Evolutionary conservation across 176 grass and related monocot species (phyloP).

Genomic region (Oryza nivara): DNA sequence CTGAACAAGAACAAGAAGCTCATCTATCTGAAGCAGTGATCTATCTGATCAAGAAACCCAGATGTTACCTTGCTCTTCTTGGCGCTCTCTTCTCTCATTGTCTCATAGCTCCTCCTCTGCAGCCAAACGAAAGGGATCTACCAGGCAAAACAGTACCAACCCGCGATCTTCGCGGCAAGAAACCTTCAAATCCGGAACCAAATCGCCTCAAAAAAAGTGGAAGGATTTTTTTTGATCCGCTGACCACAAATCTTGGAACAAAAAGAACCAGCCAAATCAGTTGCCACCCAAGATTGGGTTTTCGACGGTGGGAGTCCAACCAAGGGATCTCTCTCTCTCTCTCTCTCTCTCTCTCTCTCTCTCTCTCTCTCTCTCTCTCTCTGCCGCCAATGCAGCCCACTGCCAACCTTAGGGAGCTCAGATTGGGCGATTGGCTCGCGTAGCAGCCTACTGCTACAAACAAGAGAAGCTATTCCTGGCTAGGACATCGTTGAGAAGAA

Average conservation of each 20-base stretch:
- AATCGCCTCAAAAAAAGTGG: not conserved
- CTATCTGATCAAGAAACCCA: conserved; percentile 11
- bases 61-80: conserved; percentile 78
- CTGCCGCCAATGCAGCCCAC: conserved; percentile 38
- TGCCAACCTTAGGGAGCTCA: conserved; percentile 22
- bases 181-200: conserved; percentile 34
- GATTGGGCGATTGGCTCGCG: not conserved
- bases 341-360: conserved; percentile 4
- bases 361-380: not conserved
- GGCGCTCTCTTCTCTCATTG: conserved; percentile 71
- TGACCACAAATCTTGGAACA: conserved; percentile 16
- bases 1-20: conserved; percentile 22
- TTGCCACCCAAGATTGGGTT: conserved; percentile 21
- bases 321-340: conserved; percentile 9
- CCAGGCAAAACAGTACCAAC: not conserved
- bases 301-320: conserved; percentile 1
- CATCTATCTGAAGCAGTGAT: not conserved
- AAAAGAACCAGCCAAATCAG: conserved; percentile 20
- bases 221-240: conserved; percentile 19
- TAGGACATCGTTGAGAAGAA: conserved; percentile 10
- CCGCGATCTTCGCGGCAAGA: conserved; percentile 1
- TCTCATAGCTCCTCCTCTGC: conserved; percentile 49
- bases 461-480: not conserved
- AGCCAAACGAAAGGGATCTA: conserved; percentile 36
- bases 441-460: not conserved